Evolutionary conservation across 73 alveolate genomes (phyloP), one percentile per base, ranked within the genome.

Genomic region (Paramecium sexaurelia): DNA sequence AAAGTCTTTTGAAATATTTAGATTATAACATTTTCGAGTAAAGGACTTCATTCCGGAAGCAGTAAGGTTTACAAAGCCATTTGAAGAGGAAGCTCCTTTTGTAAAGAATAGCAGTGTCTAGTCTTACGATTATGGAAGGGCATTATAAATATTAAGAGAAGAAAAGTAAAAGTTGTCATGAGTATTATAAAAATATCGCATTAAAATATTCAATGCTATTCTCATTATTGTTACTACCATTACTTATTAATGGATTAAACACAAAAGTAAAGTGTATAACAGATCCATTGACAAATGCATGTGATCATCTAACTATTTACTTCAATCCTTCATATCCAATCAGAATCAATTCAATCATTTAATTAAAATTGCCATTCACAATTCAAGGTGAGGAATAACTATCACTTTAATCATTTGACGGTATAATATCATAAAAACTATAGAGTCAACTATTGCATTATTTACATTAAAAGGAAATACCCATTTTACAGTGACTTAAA

Each of bases 11-110:
- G 90, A 78, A 33, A 40, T 26, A 6, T 78, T 78, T 22, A 78
- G 90, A 78, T 24, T 39, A 17, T 11, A 78, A 7, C 35, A 43
- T 40, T 78, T 41, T 39, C 45, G 71, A 20, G 22, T 78, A 6
- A 78, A 45, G 32, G 90, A 78, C 41, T 78, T 78, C 47, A 43
- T 78, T n/a, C 41, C 43, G 6, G 90, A 78, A 24, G 90, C 90
- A n/a, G 32, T 22, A 15, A 13, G 55, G 8, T 78, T 78, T 33
- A 78, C 75, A 24, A 78, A 78, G n/a, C 75, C 68, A 19, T 41
- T 78, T 19, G 75, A 78, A 24, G 90, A 78, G 20, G 90, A 78
- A 41, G 90, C 90, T 4, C 90, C 90, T 24, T 78, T 78, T 78
- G 41, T 78, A 9, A 40, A 78, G 55, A 78, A 78, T 45, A 22